phyloP scores from a whole-genome alignment of 2,329 filamentous ascomycete genomes.

The Paracoccidioides lutzii region DNA sequence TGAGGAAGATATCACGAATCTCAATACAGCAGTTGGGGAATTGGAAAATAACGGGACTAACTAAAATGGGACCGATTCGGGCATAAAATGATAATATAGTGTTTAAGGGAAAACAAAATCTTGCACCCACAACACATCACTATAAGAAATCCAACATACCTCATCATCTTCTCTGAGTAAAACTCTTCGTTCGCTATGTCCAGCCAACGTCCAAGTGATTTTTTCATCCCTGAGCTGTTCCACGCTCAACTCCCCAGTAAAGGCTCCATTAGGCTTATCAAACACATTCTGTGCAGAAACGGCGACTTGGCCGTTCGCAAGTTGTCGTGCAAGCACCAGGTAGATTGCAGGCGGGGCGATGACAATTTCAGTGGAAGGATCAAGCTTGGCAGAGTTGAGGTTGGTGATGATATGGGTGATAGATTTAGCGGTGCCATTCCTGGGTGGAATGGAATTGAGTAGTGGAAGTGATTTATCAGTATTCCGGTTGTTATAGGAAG shows the following conservation, averaged over 20 bases:
- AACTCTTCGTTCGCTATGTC: conserved; percentile 89
- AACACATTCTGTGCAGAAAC: conserved; percentile 95
- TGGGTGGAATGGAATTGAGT: conserved; percentile 26
- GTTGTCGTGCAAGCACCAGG: conserved; percentile 72
- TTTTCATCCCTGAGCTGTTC: conserved; percentile 78
- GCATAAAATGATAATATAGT: background rate
- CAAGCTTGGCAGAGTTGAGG: conserved; percentile 70
- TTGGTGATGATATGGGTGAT: conserved; percentile 84
- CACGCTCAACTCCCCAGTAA: conserved; percentile 92
- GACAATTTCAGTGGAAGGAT: conserved; percentile 63
- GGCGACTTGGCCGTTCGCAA: conserved; percentile 61
- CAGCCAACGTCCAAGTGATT: conserved; percentile 82
- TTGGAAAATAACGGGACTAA: no score
- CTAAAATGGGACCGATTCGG: background rate
- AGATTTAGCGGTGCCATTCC: conserved; percentile 85
- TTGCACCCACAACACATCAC: background rate
- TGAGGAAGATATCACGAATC: no score
- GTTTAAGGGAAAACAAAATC: background rate
- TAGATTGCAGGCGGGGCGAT: conserved; percentile 84
- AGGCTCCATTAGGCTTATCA: conserved; percentile 93
- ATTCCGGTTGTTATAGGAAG: background rate
- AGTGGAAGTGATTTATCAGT: background rate
- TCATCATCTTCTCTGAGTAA: conserved; percentile 77
- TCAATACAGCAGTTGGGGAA: no score
- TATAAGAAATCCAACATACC: conserved; percentile 21